Base-by-base conservation (phyloP, 2,329 filamentous ascomycete species). In the Pseudocercospora fuligena region DNA sequence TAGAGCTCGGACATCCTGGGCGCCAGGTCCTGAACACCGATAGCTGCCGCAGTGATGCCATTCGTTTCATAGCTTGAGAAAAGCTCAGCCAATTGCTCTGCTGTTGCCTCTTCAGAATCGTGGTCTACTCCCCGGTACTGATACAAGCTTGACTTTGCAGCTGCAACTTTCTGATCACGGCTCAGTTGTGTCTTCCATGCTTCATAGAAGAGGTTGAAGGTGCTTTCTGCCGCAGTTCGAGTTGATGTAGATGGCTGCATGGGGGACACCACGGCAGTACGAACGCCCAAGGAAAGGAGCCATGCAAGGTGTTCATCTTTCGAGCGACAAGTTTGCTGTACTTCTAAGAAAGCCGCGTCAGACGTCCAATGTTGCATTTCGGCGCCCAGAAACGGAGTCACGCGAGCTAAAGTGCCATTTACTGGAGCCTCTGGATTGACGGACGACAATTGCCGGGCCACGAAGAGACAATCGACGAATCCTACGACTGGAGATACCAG, bases 181-280 rank as follows among this genome's bases (percentile, higher is more conserved):
- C 90, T 87, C 1, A 97, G 86, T 75, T 90, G 90, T 60, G 87
- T 86, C 72, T 88, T 92, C 94, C 94, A 99, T 60, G 93, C 86
- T 16, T 88, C 81, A 74, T 94, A 97, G 74, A 96, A 90, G 16
- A 82, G 83, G 61, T 91, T 87, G 67, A 97, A 88, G 19, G 89
- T 85, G 70, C 87, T 85, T 63, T 90, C 89, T 1, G 94, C 78
- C 8, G 85, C 78, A 29, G 86, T n/a, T n/a, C 61, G 71, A 36
- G 76, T 60, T 3, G 51, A 68, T 9, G 31, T n/a, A 23, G 54
- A 58, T 27, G 56, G 61, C 11, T 69, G 68, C 2, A 66, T 47
- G 4, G 66, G 7, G 2, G 43, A 46, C 0, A 70, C 63, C 16
- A 63, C 27, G 11, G 67, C 29, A 16, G 60, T 70, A 21, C 75